phyloP scores from a whole-genome alignment of 177 flowering plant genomes.

The Vitis hybrid region DNA sequence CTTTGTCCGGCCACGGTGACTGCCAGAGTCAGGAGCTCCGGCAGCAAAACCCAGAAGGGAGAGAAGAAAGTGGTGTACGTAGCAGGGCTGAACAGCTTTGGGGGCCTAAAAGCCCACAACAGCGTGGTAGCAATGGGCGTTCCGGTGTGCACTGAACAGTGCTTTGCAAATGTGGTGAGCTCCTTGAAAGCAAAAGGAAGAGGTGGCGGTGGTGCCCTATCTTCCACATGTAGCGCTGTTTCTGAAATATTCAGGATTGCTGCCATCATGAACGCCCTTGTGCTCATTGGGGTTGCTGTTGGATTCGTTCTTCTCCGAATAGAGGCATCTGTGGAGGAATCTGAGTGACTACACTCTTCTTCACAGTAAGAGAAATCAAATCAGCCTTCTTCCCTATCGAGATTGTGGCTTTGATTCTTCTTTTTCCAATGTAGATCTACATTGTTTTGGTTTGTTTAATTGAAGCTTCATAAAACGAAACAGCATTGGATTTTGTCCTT shows the following conservation, averaged over 20 bases:
- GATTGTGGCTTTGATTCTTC: not conserved
- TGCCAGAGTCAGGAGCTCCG: conserved; percentile 6
- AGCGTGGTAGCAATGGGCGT: conserved; percentile 51
- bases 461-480: no score
- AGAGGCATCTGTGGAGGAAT: conserved; percentile 78
- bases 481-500: no score
- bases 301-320: conserved; percentile 84
- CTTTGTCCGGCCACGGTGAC: conserved; percentile 25
- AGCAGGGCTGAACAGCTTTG: conserved; percentile 57
- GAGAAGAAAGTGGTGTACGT: conserved; percentile 37
- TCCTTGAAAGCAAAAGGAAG: conserved; percentile 43
- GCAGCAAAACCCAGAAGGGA: conserved; percentile 20
- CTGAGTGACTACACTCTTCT: conserved; percentile 28
- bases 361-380: no score
- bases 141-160: conserved; percentile 47
- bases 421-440: not conserved
- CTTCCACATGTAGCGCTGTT: conserved; percentile 60
- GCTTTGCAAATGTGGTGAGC: conserved; percentile 56
- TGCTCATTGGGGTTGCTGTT: conserved; percentile 82
- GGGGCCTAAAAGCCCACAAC: conserved; percentile 75
- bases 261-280: conserved; percentile 66
- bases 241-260: conserved; percentile 89
- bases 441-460: no score
- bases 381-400: conserved; percentile 3
- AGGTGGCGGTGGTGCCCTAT: conserved; percentile 64